Percentiles rank a stretch among this genome's conserved stretches.
Evolutionary conservation across 352 stramenopile genomes (phyloP).

Genomic region (Phytopythium vexans): DNA sequence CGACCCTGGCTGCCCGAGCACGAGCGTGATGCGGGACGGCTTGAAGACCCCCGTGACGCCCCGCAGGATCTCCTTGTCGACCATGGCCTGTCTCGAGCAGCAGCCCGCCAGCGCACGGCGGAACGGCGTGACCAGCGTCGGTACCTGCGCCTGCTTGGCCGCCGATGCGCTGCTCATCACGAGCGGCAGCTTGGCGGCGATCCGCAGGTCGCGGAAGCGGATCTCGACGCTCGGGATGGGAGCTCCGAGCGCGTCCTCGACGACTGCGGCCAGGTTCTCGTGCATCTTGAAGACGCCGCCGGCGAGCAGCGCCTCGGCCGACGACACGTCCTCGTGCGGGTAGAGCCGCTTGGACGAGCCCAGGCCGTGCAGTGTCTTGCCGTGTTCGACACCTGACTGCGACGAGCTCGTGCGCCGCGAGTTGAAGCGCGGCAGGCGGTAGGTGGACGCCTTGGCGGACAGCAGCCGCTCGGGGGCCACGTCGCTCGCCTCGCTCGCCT

Average conservation of each 20-base stretch:
- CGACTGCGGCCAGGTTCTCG: slow-evolving; percentile 31
- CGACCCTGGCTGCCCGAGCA: slow-evolving; percentile 33
- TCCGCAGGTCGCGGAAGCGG: slow-evolving; percentile 44
- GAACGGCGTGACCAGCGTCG: slow-evolving; percentile 10
- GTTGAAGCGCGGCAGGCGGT: slow-evolving; percentile 26
- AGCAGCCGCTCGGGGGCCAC: slow-evolving; percentile 12
- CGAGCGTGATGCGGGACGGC: slow-evolving; percentile 32
- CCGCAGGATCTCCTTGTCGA: slow-evolving; percentile 38
- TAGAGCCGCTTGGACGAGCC: slow-evolving; percentile 21
- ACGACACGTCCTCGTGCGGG: slow-evolving; percentile 29
- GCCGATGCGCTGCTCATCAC: slow-evolving; percentile 20
- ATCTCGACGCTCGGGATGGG: slow-evolving; percentile 53
- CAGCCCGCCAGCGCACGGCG: slow-evolving; percentile 13
- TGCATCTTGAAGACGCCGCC: slow-evolving; percentile 51
- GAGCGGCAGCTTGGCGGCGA: slow-evolving; percentile 24
- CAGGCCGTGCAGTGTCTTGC: slow-evolving; percentile 12
- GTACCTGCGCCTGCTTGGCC: slow-evolving; percentile 6
- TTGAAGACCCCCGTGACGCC: slow-evolving; percentile 32
- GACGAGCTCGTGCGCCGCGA: slow-evolving; percentile 19
- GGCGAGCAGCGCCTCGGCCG: slow-evolving; percentile 40
- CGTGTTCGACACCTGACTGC: slow-evolving; percentile 9
- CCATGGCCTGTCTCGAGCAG: slow-evolving; percentile 19
- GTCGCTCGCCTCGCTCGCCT: slow-evolving; percentile 1
- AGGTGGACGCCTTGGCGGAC: slow-evolving; percentile 16
- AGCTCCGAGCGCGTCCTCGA: slow-evolving; percentile 32